These are phyloP conservation scores for Leccinum sublutescens DNA, from an alignment of 768 basidiomycete species.

Conservation along the genomic window DNA sequence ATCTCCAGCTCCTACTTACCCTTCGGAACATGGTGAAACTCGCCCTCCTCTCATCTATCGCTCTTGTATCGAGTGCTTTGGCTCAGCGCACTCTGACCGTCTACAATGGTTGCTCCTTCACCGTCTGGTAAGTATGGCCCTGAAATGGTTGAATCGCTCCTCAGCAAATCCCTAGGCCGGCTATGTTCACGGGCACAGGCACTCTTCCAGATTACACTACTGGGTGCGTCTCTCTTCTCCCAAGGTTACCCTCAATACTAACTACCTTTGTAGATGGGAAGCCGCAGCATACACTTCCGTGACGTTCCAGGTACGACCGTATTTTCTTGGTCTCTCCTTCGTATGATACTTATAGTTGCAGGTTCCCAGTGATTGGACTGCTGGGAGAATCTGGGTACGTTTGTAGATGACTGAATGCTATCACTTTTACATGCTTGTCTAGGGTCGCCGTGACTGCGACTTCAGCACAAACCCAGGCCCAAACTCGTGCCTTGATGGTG, in stretches of 20 bases:
- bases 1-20: neutral
- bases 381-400: slow-evolving; percentile 63
- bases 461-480: slow-evolving; percentile 51
- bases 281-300: slow-evolving; percentile 29
- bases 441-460: slow-evolving; percentile 59
- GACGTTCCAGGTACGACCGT: slow-evolving; percentile 23
- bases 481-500: slow-evolving; percentile 61
- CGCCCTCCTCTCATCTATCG: slow-evolving; percentile 26
- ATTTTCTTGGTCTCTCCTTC: neutral
- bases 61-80: slow-evolving; percentile 32
- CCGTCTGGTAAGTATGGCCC: slow-evolving; percentile 52
- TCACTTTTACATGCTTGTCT: neutral
- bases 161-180: slow-evolving; percentile 39
- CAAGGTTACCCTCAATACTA: neutral
- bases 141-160: neutral
- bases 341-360: slow-evolving; percentile 1
- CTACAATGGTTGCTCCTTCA: slow-evolving; percentile 64
- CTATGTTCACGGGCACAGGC: slow-evolving; percentile 59
- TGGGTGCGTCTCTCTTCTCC: slow-evolving; percentile 39
- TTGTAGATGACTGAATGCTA: neutral
- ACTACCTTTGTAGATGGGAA: slow-evolving; percentile 31
- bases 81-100: slow-evolving; percentile 60
- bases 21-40: slow-evolving; percentile 21
- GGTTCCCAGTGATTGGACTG: slow-evolving; percentile 64
- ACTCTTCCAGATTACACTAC: slow-evolving; percentile 42